These are phyloP conservation scores for Myxozyma geophila DNA, from an alignment of 805 yeast genomes.

Conservation along the genomic window DNA sequence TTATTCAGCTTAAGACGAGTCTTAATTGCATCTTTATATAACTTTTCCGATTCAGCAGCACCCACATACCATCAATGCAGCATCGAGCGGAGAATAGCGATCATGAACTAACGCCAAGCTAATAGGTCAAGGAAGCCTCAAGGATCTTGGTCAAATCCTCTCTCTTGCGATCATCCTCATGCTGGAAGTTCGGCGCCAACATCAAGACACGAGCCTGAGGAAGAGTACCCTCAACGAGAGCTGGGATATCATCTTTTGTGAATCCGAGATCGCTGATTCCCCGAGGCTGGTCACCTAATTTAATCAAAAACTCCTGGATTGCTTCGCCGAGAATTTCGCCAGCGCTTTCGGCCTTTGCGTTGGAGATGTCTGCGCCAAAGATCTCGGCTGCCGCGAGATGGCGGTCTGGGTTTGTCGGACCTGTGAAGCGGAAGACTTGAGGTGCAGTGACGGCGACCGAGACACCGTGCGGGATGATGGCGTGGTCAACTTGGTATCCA, in stretches of 20 bases:
- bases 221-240: conserved; percentile 48
- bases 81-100: background rate
- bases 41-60: too few relatives aligned
- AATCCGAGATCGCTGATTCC: conserved; percentile 47
- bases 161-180: conserved; percentile 42
- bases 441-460: conserved; percentile 54
- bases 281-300: conserved; percentile 47
- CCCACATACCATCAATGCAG: background rate
- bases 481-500: conserved; percentile 49
- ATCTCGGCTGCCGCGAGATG: conserved; percentile 47
- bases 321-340: conserved; percentile 49
- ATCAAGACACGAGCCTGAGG: conserved; percentile 49
- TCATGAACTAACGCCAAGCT: background rate
- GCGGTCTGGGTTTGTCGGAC: conserved; percentile 48
- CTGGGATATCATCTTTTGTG: conserved; percentile 43
- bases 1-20: too few relatives aligned
- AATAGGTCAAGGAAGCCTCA: conserved; percentile 40
- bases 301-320: conserved; percentile 44
- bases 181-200: conserved; percentile 45
- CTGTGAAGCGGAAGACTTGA: conserved; percentile 49
- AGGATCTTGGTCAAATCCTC: conserved; percentile 41
- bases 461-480: conserved; percentile 53
- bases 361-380: conserved; percentile 46
- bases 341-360: conserved; percentile 46
- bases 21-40: too few relatives aligned